Percentiles rank a stretch among this genome's conserved stretches.
phyloP scores from a whole-genome alignment of 169 alveolate genomes.

The Plasmodium fragile region DNA sequence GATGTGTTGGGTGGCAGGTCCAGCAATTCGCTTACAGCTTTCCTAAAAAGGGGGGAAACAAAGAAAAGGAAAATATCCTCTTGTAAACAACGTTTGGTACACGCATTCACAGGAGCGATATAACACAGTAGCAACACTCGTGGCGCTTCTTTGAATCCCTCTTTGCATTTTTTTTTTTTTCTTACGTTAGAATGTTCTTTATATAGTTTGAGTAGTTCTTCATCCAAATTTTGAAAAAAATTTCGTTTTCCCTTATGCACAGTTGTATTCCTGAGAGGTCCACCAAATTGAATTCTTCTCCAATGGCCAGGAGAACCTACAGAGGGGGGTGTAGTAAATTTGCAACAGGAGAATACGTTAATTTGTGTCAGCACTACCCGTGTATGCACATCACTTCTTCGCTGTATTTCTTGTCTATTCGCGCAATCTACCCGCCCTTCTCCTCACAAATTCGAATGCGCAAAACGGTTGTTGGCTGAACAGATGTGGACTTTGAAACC shows the following conservation, averaged over 20 bases:
- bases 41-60: constrained; percentile 1
- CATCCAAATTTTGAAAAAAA: constrained; percentile 73
- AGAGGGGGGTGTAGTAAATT: background rate
- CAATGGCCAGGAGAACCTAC: constrained; percentile 66
- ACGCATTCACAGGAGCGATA: background rate
- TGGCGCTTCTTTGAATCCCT: background rate
- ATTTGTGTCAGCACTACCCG: background rate
- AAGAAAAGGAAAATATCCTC: background rate
- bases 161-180: background rate
- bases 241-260: constrained; percentile 72
- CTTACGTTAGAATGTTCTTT: constrained; percentile 50
- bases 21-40: constrained; percentile 39
- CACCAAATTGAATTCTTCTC: constrained; percentile 60
- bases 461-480: background rate
- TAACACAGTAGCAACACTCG: background rate
- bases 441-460: background rate
- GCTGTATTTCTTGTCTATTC: background rate
- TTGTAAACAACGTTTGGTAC: background rate
- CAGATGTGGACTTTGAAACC: background rate
- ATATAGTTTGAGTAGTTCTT: constrained; percentile 59
- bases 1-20: constrained; percentile 47
- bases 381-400: background rate
- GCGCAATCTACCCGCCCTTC: background rate
- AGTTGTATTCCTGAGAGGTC: constrained; percentile 64
- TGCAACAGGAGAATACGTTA: background rate